Evolutionary conservation across 208 protist species (phyloP), one percentile per base, ranked within the genome.

Genomic region (Trichomonas tenax): DNA sequence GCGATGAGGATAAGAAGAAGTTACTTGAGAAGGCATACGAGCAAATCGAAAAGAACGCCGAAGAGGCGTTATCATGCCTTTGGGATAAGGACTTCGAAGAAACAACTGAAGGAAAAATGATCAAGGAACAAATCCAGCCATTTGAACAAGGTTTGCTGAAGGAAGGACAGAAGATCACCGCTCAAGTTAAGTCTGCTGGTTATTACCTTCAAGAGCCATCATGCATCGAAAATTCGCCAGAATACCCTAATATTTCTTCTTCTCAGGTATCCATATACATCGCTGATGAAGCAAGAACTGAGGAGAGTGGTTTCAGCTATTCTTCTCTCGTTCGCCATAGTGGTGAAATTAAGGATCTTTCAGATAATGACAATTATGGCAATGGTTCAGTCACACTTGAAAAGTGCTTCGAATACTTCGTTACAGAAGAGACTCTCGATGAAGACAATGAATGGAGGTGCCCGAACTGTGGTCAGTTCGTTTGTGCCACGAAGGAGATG

Each of bases 371-470:
- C 15, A 41, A 41, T 15, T 0, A 46, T 31, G 11, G 8, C 36
- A 41, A 11, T n/a, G 36, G 26, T n/a, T 36, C 31, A 34, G 44
- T 93, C 1, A 93, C 40, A 36, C 31, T 93, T 2, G 86, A 93
- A 0, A 38, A 96, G 4, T 96, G 93, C 40, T 96, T 96, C 38
- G 36, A 46, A 34, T 82, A 46, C 26, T 96, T 82, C 15, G 26
- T 34, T 14, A 44, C 31, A 81, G 17, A 72, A n/a, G 93, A 96
- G 44, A 82, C 10, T 10, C 34, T 96, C 1, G 51, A 63, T 82
- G 93, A 81, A 82, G 49, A 96, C 38, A 96, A 96, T 34, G 34
- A 40, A 34, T 96, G 93, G 93, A 41, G 38, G 41, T 96, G 93
- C 63, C 46, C 46, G 21, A 44, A 96, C 21, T 96, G 93, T 34